phyloP scores from a whole-genome alignment of 1,284 basidiomycete species.

The Heterobasidion annosum region DNA sequence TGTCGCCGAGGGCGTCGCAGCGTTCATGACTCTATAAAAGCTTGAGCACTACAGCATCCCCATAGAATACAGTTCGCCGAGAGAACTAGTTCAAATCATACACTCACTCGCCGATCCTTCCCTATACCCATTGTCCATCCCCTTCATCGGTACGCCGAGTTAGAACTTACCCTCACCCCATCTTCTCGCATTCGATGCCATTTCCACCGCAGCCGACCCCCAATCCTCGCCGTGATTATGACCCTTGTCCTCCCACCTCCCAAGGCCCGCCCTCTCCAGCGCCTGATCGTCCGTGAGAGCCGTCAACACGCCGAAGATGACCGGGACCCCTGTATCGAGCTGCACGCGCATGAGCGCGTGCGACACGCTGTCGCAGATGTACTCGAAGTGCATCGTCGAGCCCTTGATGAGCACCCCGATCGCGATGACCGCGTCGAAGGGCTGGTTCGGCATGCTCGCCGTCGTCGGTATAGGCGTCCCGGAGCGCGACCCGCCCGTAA shows the following conservation, averaged over 20 bases:
- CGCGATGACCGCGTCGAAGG: constrained; percentile 93
- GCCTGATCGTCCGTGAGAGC: constrained; percentile 93
- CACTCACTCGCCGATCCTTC: too few relatives aligned
- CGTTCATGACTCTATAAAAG: too few relatives aligned
- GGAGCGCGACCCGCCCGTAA: constrained; percentile 33
- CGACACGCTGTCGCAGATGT: constrained; percentile 91
- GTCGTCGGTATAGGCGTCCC: constrained; percentile 37
- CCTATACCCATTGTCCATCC: too few relatives aligned
- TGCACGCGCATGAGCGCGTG: constrained; percentile 93
- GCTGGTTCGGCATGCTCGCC: constrained; percentile 40
- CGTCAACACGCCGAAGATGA: constrained; percentile 96
- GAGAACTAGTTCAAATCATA: too few relatives aligned
- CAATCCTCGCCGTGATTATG: constrained; percentile 97
- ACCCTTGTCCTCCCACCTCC: constrained; percentile 52
- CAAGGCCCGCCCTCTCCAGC: constrained; percentile 83
- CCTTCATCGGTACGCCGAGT: too few relatives aligned
- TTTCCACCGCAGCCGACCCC: constrained; percentile 92
- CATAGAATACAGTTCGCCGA: too few relatives aligned
- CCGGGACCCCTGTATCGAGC: constrained; percentile 88
- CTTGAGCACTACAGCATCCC: too few relatives aligned
- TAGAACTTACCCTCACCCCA: constrained; percentile 75
- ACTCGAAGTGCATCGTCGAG: constrained; percentile 96
- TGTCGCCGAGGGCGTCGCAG: too few relatives aligned
- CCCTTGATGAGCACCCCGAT: constrained; percentile 98
- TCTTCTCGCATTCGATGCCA: constrained; percentile 62